Evolutionary conservation across 1,139 yeast genomes (phyloP), one percentile per base, ranked within the genome.

Genomic region (Saccharomyces hybrid): DNA sequence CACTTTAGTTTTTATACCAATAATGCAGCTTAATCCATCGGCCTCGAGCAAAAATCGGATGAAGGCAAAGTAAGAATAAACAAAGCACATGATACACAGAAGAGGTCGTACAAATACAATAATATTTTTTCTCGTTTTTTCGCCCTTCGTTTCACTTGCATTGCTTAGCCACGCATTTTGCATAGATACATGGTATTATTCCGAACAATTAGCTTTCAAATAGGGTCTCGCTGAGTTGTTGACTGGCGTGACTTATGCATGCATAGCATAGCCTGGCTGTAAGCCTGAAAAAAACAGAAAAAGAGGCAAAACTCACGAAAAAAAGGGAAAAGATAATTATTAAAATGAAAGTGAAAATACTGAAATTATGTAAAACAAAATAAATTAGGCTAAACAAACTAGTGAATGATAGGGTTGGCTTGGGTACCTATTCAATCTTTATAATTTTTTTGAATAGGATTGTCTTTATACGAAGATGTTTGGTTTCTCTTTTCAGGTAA

Each of bases 361-460:
- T 11, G 16, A 7, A 9, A 9, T n/a, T 28, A 26, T 12, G 9
- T 21, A 51, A 47, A 52, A 47, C 49, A 52, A 48, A 54, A 3
- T 49, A 53, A 31, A 47, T 21, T 31, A 48, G 29, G 32, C 19
- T 16, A 31, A 14, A 24, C 26, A 49, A 8, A 27, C 27, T 47
- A 32, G 26, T 19, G 31, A 49, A 47, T 19, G 31, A 50, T 26
- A 46, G 19, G 34, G 14, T 29, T 19, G 29, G 28, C 14, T 21
- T 14, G 16, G 14, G 27, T 19, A 21, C 27, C 21, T 14, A 7
- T n/a, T 55, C 49, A 60, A 52, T 65, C 69, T 51, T 55, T 62
- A 41, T 60, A 62, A 2, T 53, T 53, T 38, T 50, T 53, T n/a
- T 47, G 42, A n/a, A 55, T 54, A 11, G 68, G 65, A 51, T 63